Evolutionary conservation across 2,329 filamentous ascomycete genomes (phyloP).

Genomic region (Neonectria sp.): DNA sequence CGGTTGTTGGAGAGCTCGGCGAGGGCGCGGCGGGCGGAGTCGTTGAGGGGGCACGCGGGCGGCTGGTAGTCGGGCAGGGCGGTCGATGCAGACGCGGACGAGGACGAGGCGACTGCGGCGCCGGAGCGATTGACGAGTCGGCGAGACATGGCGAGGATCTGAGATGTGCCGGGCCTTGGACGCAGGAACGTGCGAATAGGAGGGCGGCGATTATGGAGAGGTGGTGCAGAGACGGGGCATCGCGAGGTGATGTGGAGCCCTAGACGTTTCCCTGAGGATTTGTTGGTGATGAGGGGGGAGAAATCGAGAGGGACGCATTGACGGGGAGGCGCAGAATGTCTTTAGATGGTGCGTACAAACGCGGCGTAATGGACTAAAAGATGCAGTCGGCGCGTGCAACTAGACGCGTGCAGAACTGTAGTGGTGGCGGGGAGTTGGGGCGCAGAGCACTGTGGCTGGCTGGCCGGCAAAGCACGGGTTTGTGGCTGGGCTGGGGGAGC

Average conservation of each 20-base stretch:
- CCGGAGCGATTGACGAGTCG: constrained; percentile 50
- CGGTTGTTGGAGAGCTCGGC: constrained; percentile 60
- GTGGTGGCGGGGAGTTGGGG: constrained; percentile 5
- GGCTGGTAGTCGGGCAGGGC: constrained; percentile 67
- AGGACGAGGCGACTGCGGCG: constrained; percentile 28
- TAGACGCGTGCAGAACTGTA: constrained; percentile 1
- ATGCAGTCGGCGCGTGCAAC: constrained; percentile 11
- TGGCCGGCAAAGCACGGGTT: too few species aligned
- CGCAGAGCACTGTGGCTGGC: too few species aligned
- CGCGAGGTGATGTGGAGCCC: constrained; percentile 22
- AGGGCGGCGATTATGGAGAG: constrained; percentile 18
- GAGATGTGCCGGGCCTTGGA: not conserved
- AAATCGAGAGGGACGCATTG: not conserved
- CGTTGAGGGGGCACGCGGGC: constrained; percentile 62
- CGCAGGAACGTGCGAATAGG: constrained; percentile 6
- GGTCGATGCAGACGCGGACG: constrained; percentile 38
- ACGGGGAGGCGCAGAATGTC: not conserved
- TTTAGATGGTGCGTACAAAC: constrained; percentile 5
- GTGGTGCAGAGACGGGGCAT: constrained; percentile 28
- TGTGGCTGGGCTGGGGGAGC: too few species aligned
- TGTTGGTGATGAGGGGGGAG: constrained; percentile 2
- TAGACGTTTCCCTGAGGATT: not conserved
- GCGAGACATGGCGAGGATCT: constrained; percentile 50
- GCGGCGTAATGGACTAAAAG: constrained; percentile 2
- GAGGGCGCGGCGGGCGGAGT: constrained; percentile 56